Conservation (phyloP, 495 filamentous ascomycete species). For the Aspergillus wentii region DNA sequence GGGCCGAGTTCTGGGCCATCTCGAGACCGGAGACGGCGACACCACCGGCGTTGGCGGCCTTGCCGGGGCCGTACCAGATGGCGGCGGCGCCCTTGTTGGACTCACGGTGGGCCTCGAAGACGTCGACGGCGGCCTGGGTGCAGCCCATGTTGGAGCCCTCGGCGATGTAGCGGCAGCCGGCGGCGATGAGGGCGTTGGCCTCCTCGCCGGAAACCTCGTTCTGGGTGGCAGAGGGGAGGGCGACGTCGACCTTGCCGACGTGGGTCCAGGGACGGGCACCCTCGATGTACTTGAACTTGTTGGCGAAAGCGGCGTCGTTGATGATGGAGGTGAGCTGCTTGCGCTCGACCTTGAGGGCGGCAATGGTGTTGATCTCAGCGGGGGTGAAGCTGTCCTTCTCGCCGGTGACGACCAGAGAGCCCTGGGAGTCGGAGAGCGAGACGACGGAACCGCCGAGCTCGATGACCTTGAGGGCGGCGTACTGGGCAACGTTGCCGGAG, state of each 20-base stretch:
- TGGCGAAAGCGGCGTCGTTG: conserved; percentile 43
- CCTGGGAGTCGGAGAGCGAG: conserved; percentile 92
- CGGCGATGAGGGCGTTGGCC: conserved; percentile 71
- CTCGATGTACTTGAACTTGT: conserved; percentile 80
- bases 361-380: conserved; percentile 73
- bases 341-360: conserved; percentile 79
- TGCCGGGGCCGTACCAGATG: conserved; percentile 94
- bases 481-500: conserved; percentile 97
- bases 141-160: conserved; percentile 99
- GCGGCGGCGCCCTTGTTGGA: conserved; percentile 60
- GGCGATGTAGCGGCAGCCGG: conserved; percentile 80
- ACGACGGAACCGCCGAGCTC: conserved; percentile 91
- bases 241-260: conserved; percentile 83
- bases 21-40: conserved; percentile 96
- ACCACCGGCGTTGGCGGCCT: conserved; percentile 94
- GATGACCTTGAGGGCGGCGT: conserved; percentile 92
- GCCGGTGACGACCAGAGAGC: conserved; percentile 67
- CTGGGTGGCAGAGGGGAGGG: conserved; percentile 90
- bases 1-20: conserved; percentile 96
- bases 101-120: conserved; percentile 80
- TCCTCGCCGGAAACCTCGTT: conserved; percentile 94
- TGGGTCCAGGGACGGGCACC: conserved; percentile 90
- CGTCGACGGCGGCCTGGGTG: conserved; percentile 90
- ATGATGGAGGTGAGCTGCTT: conserved; percentile 68
- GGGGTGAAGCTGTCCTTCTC: conserved; percentile 60